These are phyloP conservation scores for Ogataea henricii DNA, from an alignment of 805 yeast genomes.

Conservation along the genomic window DNA sequence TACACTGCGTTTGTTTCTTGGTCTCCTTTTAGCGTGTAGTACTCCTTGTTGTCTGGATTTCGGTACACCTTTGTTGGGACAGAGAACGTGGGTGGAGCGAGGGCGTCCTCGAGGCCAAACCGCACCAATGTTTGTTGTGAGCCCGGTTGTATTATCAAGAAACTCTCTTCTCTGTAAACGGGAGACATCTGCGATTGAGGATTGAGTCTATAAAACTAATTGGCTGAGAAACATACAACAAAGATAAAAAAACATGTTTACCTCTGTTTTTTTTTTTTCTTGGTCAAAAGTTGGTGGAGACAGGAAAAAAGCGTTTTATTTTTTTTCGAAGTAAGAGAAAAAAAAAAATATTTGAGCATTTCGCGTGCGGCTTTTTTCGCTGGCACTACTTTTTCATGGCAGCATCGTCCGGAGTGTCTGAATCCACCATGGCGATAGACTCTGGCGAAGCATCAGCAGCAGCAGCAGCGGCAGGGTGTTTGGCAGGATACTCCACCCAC, in stretches of 20 bases:
- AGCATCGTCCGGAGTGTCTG: too few relatives aligned
- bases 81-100: slow-evolving; percentile 72
- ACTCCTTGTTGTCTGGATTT: slow-evolving; percentile 24
- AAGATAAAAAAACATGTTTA: background rate
- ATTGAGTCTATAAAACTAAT: too few relatives aligned
- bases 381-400: too few relatives aligned
- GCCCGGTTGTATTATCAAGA: slow-evolving; percentile 73
- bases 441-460: too few relatives aligned
- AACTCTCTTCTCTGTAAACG: slow-evolving; percentile 36
- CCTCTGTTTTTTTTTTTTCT: background rate
- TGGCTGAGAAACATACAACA: too few relatives aligned
- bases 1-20: slow-evolving; percentile 47
- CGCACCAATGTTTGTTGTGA: slow-evolving; percentile 72
- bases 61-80: slow-evolving; percentile 72
- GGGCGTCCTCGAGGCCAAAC: slow-evolving; percentile 75
- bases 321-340: too few relatives aligned
- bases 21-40: slow-evolving; percentile 41
- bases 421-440: too few relatives aligned
- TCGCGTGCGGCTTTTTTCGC: background rate
- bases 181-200: slow-evolving; percentile 34
- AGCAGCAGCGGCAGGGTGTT: too few relatives aligned
- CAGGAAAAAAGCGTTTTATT: background rate
- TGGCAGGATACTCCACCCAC: slow-evolving; percentile 48
- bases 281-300: background rate
- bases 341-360: too few relatives aligned